Percentiles rank a stretch among this genome's conserved stretches.
Conservation (phyloP, 2,329 filamentous ascomycete species). For the Allantophomopsis lycopodina region DNA sequence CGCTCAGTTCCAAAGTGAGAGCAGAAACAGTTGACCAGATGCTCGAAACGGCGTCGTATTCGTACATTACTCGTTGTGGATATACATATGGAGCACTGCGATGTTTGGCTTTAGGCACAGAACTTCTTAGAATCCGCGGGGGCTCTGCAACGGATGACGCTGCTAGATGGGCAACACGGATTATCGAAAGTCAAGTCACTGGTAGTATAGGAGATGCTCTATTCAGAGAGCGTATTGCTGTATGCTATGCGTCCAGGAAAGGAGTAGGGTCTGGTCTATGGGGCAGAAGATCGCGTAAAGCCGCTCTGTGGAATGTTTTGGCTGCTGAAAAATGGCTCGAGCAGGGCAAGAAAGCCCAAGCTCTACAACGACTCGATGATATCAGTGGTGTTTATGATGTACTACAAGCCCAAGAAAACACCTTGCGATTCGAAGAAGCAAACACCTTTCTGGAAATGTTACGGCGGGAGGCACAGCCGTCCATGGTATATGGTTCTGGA, state of each 20-base stretch:
- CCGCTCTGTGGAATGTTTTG: slow-evolving; percentile 77
- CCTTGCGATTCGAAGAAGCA: slow-evolving; percentile 35
- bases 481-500: slow-evolving; percentile 12
- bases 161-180: slow-evolving; percentile 67
- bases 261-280: slow-evolving; percentile 52
- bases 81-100: slow-evolving; percentile 71
- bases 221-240: slow-evolving; percentile 72
- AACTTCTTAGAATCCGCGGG: slow-evolving; percentile 70
- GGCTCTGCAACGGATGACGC: slow-evolving; percentile 75
- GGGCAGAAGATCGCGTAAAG: slow-evolving; percentile 68
- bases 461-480: slow-evolving; percentile 15
- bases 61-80: slow-evolving; percentile 75
- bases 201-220: slow-evolving; percentile 69
- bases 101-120: slow-evolving; percentile 60
- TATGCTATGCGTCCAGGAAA: slow-evolving; percentile 66
- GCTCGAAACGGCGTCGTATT: slow-evolving; percentile 84
- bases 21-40: slow-evolving; percentile 73
- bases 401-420: slow-evolving; percentile 33
- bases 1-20: slow-evolving; percentile 60
- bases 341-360: slow-evolving; percentile 63
- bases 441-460: slow-evolving; percentile 32
- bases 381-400: slow-evolving; percentile 42
- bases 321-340: slow-evolving; percentile 75
- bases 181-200: slow-evolving; percentile 66
- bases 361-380: slow-evolving; percentile 63